Conservation (phyloP, 2,329 filamentous ascomycete genomes). For the Penicillium rolfsii region DNA sequence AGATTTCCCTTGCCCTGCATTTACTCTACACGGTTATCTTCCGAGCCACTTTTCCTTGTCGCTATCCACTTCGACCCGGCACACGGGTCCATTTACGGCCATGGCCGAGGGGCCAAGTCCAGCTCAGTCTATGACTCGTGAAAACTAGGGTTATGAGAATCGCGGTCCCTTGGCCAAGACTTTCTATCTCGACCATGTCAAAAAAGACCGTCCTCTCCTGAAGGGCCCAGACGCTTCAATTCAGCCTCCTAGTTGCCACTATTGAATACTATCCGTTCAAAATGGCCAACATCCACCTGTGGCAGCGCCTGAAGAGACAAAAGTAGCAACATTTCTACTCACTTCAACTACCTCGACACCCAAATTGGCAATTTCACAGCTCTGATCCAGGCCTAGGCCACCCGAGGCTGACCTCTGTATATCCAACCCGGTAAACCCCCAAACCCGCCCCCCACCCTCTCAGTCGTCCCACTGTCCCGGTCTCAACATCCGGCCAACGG, state of each 20-base stretch:
- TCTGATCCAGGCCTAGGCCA: neutral
- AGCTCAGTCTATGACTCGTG: neutral
- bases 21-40: neutral
- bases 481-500: neutral
- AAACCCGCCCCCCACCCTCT: too few species aligned
- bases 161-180: neutral
- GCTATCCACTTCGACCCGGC: neutral
- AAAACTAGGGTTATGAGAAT: neutral
- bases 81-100: neutral
- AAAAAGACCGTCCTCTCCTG: neutral
- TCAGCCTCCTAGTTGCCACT: neutral
- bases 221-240: conserved; percentile 1
- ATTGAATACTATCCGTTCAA: neutral
- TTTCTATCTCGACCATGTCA: neutral
- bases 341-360: neutral
- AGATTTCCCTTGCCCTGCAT: neutral
- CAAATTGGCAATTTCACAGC: neutral
- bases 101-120: neutral
- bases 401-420: neutral
- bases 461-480: neutral
- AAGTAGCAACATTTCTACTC: neutral
- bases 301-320: neutral
- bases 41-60: neutral
- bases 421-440: neutral
- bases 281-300: neutral